phyloP scores from a whole-genome alignment of 2,329 filamentous ascomycete species.

The Fusarium compactum region DNA sequence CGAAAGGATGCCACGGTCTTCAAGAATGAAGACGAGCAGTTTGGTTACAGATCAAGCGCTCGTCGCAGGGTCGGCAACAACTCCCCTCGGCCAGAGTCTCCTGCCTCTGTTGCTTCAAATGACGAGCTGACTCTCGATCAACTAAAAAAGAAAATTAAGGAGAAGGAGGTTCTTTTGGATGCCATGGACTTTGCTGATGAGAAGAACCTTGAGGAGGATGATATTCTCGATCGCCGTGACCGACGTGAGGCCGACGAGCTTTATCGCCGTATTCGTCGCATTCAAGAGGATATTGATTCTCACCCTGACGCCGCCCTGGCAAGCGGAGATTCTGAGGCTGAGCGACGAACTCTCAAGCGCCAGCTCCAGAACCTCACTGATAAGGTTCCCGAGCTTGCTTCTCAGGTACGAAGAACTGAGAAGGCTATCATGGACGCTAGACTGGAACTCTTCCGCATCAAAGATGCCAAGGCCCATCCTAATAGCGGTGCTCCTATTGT shows the following conservation, averaged over 20 bases:
- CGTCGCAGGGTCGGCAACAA: constrained; percentile 84
- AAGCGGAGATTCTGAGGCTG: constrained; percentile 85
- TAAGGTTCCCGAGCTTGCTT: constrained; percentile 90
- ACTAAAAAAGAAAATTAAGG: constrained; percentile 89
- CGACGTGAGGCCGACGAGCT: constrained; percentile 93
- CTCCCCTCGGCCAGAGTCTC: constrained; percentile 84
- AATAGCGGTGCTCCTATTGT: constrained; percentile 83
- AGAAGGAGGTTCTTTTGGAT: constrained; percentile 94
- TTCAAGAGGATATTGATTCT: constrained; percentile 94
- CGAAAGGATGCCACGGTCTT: constrained; percentile 97
- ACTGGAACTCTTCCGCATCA: constrained; percentile 91
- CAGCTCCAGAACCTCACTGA: constrained; percentile 91
- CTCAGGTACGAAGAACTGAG: constrained; percentile 89
- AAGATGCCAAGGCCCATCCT: constrained; percentile 92
- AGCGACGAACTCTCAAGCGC: constrained; percentile 85
- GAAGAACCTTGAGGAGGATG: constrained; percentile 88
- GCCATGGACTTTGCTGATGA: constrained; percentile 98
- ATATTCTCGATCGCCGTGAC: constrained; percentile 89
- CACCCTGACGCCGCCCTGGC: constrained; percentile 81
- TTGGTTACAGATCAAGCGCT: constrained; percentile 93
- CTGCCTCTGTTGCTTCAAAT: constrained; percentile 74
- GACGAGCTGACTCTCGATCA: constrained; percentile 91
- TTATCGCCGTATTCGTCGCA: constrained; percentile 88
- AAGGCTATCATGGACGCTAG: constrained; percentile 92
- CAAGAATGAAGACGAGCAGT: constrained; percentile 93